Evolutionary conservation across 2,329 filamentous ascomycete genomes (phyloP).

Genomic region (Volutella citrinella): DNA sequence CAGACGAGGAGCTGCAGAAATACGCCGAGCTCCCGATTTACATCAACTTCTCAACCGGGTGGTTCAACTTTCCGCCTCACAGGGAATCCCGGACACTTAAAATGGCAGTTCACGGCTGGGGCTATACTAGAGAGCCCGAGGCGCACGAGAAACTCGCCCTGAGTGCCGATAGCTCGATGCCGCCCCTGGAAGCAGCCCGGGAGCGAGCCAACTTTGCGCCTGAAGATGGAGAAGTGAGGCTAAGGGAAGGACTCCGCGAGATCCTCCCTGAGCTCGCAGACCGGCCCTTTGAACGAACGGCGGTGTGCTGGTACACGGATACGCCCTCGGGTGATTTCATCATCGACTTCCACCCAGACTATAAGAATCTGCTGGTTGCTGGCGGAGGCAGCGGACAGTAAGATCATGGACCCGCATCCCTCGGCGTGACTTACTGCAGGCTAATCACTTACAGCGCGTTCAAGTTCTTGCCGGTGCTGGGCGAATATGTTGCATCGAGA

Average conservation of each 20-base stretch:
- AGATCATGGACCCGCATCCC: slow-evolving; percentile 3
- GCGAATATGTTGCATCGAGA: slow-evolving; percentile 8
- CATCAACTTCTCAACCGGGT: slow-evolving; percentile 17
- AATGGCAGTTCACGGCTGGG: slow-evolving; percentile 17
- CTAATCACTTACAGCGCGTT: slow-evolving; percentile 3
- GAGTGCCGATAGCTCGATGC: slow-evolving; percentile 6
- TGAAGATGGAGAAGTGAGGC: slow-evolving; percentile 11
- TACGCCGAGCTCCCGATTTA: slow-evolving; percentile 17
- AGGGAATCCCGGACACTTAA: slow-evolving; percentile 16
- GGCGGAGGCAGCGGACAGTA: slow-evolving; percentile 19
- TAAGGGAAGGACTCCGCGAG: slow-evolving; percentile 10
- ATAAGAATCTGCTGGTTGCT: slow-evolving; percentile 15
- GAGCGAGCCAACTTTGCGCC: slow-evolving; percentile 15
- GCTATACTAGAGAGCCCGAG: slow-evolving; percentile 11
- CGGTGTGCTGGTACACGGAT: slow-evolving; percentile 19
- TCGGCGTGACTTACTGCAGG: not conserved
- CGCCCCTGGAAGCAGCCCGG: slow-evolving; percentile 3
- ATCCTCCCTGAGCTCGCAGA: slow-evolving; percentile 18
- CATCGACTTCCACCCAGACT: slow-evolving; percentile 20
- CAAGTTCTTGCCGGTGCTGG: slow-evolving; percentile 17
- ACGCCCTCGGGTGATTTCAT: slow-evolving; percentile 20
- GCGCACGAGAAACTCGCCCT: slow-evolving; percentile 2
- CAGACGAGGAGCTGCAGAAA: slow-evolving; percentile 12
- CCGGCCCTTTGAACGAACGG: slow-evolving; percentile 6
- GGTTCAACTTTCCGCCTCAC: slow-evolving; percentile 22